Percentiles rank a stretch among this genome's conserved stretches.
Evolutionary conservation across 495 filamentous ascomycete genomes (phyloP).

Genomic region (Trichocladium antarcticum): DNA sequence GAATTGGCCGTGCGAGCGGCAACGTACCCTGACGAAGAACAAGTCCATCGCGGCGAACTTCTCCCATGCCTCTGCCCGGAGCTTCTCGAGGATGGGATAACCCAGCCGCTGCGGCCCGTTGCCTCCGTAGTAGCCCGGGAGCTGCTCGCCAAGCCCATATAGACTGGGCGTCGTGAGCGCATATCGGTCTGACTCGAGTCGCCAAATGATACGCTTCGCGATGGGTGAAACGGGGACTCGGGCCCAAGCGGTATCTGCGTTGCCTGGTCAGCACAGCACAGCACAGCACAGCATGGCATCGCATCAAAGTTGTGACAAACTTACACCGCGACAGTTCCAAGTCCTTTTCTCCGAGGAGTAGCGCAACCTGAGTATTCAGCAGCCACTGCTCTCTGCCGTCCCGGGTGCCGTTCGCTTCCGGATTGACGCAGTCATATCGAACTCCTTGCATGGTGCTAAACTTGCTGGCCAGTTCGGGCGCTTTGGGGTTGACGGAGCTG

Average conservation of each 20-base stretch:
- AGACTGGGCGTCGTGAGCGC: constrained; percentile 36
- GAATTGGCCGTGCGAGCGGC: too few species aligned
- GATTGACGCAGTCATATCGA: constrained; percentile 44
- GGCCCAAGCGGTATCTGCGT: constrained; percentile 58
- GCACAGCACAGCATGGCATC: background rate
- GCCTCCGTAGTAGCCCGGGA: constrained; percentile 32
- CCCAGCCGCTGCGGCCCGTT: constrained; percentile 31
- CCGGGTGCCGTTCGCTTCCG: constrained; percentile 34
- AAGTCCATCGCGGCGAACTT: constrained; percentile 47
- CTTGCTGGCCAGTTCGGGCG: constrained; percentile 36
- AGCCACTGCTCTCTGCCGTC: constrained; percentile 58
- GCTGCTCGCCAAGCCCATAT: constrained; percentile 35
- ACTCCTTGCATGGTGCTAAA: constrained; percentile 42
- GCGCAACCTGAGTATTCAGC: constrained; percentile 63
- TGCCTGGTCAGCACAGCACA: background rate
- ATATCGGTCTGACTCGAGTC: constrained; percentile 39
- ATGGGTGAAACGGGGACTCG: constrained; percentile 36
- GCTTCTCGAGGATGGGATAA: constrained; percentile 28
- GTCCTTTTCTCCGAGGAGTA: constrained; percentile 66
- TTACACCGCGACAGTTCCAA: constrained; percentile 60
- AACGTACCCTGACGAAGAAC: constrained; percentile 64
- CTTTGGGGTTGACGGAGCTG: constrained; percentile 37
- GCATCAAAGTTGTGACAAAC: constrained; percentile 20
- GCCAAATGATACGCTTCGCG: constrained; percentile 42
- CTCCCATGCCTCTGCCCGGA: constrained; percentile 36